Evolutionary conservation across 1,284 basidiomycete species (phyloP).

Genomic region (Austroboletus novae-zelandiae): DNA sequence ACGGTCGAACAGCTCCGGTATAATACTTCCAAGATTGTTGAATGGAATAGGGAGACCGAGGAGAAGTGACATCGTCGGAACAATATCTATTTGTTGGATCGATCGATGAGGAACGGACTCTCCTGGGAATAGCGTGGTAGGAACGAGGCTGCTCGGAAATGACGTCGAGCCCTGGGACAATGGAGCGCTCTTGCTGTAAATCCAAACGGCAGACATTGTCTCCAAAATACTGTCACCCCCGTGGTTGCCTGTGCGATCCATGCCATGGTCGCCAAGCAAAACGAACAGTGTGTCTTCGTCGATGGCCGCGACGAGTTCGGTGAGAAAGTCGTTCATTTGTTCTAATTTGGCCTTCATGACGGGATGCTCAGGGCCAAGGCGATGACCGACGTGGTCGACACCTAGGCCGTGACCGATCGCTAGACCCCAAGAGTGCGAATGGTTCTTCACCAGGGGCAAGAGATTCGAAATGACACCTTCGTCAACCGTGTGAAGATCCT

Average conservation of each 20-base stretch:
- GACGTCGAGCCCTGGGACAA: conserved; percentile 37
- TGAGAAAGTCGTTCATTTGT: conserved; percentile 86
- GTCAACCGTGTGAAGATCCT: conserved; percentile 96
- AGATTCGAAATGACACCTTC: conserved; percentile 90
- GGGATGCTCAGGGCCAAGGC: conserved; percentile 86
- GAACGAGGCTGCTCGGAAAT: conserved; percentile 50
- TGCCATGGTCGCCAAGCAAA: conserved; percentile 95
- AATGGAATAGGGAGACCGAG: conserved; percentile 93
- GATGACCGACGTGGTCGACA: conserved; percentile 95
- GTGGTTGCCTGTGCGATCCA: conserved; percentile 95
- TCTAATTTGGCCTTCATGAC: conserved; percentile 83
- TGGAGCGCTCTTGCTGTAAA: conserved; percentile 75
- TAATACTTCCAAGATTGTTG: conserved; percentile 89
- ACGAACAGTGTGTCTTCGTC: conserved; percentile 88
- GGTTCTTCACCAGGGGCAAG: conserved; percentile 43
- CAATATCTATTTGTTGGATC: conserved; percentile 92
- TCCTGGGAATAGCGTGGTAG: conserved; percentile 61
- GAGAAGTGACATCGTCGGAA: conserved; percentile 88
- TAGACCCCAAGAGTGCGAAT: conserved; percentile 68
- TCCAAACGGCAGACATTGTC: conserved; percentile 85
- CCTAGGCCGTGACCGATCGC: conserved; percentile 95
- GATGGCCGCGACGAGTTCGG: conserved; percentile 58
- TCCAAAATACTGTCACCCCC: conserved; percentile 91
- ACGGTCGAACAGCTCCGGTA: conserved; percentile 86
- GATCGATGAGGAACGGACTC: conserved; percentile 55